phyloP scores from a whole-genome alignment of 2,329 filamentous ascomycete species.

The Fusarium odoratissimum region DNA sequence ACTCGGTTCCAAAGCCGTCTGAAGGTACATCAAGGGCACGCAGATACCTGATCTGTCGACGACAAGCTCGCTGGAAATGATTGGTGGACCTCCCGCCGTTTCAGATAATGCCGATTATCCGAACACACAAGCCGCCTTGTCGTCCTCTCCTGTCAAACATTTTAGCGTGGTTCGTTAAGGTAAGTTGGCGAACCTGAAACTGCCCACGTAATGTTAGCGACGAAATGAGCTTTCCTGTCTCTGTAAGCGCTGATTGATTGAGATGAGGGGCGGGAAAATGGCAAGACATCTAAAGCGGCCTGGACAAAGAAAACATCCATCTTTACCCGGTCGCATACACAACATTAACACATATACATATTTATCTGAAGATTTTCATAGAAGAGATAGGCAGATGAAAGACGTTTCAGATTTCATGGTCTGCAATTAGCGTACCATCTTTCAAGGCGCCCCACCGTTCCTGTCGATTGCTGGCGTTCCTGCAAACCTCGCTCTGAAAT shows the following conservation, averaged over 20 bases:
- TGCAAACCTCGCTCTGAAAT: background rate
- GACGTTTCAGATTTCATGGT: background rate
- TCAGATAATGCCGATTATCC: background rate
- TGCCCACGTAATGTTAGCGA: background rate
- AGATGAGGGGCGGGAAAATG: background rate
- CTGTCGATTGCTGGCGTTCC: background rate
- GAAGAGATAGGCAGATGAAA: background rate
- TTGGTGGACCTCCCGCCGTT: background rate
- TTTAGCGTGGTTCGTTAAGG: background rate
- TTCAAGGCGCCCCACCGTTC: background rate
- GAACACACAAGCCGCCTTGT: background rate
- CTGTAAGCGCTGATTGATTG: background rate
- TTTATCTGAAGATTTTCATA: fast-evolving
- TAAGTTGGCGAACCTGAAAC: background rate
- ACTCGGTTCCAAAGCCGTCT: no score
- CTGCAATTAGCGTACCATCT: background rate
- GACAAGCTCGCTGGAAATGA: background rate
- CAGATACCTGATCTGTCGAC: background rate
- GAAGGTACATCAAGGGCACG: fast-evolving
- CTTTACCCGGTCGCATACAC: fast-evolving
- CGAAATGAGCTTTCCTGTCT: background rate
- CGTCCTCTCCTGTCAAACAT: background rate
- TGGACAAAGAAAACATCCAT: background rate
- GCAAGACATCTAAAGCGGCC: fast-evolving
- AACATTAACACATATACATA: fast-evolving